Evolutionary conservation across 495 filamentous ascomycete species (phyloP).

Genomic region (Letharia columbiana): DNA sequence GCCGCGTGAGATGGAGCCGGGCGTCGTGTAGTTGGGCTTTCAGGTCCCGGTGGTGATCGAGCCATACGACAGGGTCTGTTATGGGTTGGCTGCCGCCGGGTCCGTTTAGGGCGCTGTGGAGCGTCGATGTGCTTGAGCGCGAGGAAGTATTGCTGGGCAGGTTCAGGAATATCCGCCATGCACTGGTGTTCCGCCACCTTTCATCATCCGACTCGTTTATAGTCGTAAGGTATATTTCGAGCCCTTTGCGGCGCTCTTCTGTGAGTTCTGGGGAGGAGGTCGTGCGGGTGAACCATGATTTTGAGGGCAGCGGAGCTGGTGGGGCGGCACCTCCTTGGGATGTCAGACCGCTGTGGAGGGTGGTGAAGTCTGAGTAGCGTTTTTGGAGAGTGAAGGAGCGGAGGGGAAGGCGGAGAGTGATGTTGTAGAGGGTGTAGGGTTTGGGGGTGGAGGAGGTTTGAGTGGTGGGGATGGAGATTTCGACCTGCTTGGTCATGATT

Average conservation of each 20-base stretch:
- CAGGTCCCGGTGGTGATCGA: conserved; percentile 76
- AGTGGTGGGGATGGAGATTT: conserved; percentile 74
- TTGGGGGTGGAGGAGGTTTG: conserved; percentile 52
- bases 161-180: conserved; percentile 81
- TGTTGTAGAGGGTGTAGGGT: conserved; percentile 86
- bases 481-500: conserved; percentile 63
- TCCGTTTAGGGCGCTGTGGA: conserved; percentile 39
- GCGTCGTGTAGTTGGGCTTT: conserved; percentile 78
- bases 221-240: conserved; percentile 74
- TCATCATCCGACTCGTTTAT: conserved; percentile 69
- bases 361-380: conserved; percentile 86
- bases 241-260: conserved; percentile 62
- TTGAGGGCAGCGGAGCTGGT: conserved; percentile 61
- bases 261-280: conserved; percentile 66
- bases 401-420: conserved; percentile 77
- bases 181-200: conserved; percentile 75
- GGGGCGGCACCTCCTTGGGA: conserved; percentile 52
- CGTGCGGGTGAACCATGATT: conserved; percentile 81
- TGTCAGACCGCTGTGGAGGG: conserved; percentile 63
- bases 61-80: conserved; percentile 73
- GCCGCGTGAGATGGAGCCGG: conserved; percentile 58
- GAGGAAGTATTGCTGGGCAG: conserved; percentile 52
- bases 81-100: conserved; percentile 44
- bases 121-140: conserved; percentile 33
- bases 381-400: conserved; percentile 81